Evolutionary conservation across 192 early-diverging fungal species (phyloP), one percentile per base, ranked within the genome.

Genomic region (Backusella psychrophila): DNA sequence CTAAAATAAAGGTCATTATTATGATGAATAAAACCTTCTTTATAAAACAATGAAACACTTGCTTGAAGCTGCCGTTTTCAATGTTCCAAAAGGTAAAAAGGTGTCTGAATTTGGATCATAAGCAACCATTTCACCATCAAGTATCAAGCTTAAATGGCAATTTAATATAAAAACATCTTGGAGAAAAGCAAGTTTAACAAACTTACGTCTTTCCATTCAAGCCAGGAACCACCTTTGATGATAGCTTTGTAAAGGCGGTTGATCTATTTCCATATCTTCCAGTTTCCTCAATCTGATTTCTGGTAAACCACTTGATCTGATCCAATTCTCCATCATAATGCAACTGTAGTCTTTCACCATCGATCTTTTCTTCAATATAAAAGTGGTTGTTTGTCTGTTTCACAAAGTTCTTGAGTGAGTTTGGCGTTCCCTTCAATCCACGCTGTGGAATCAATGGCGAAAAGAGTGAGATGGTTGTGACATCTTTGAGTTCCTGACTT

Each of bases 91-190:
- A 8, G 85, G 82, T 31, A 90, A 82, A 80, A 90, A 90, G 1
- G 81, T 67, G 34, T 90, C 86, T 9, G 83, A 84, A n/a, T 82
- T 81, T n/a, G 87, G 84, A 78, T 93, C 89, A 75, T 86, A 94
- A 12, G 89, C 91, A 39, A 94, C 78, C 90, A 96, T 89, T 81
- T 96, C 94, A 0, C 94, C 94, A 82, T 96, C 94, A 39, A 96
- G 78, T 78, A 96, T 92, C 53, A 89, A 77, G 66, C 91, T 94
- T 36, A 36, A 3, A 15, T 26, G 7, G 29, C 7, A 35, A 17
- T 14, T 44, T 44, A 44, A 17, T 39, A 39, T 15, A 44, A 33
- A 33, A 33, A 17, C 42, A 44, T 44, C 33, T 33, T 2, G 33
- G 33, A 33, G 33, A 33, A 33, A 33, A n/a, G n/a, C n/a, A n/a